Evolutionary conservation across 78 protist species (phyloP).

Genomic region (Cavenderia fasciculata): DNA sequence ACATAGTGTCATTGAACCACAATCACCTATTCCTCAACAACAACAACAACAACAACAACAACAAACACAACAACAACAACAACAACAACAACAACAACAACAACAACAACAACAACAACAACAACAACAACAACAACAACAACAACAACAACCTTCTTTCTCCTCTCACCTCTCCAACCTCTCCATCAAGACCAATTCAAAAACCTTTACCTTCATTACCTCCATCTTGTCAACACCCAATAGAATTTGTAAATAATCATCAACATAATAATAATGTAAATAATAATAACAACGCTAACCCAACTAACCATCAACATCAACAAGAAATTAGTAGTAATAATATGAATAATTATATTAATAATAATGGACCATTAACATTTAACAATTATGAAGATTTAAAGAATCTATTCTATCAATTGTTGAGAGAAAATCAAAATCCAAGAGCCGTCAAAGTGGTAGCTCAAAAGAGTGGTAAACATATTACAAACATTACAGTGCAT

Average conservation of each 20-base stretch:
- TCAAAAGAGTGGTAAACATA: conserved; percentile 26
- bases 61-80: not conserved
- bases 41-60: not conserved
- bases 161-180: too few species aligned
- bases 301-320: not conserved
- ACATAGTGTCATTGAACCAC: not conserved
- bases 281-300: too few species aligned
- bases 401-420: conserved; percentile 16
- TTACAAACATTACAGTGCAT: conserved; percentile 20
- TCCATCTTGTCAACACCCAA: too few species aligned
- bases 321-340: not conserved
- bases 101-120: conserved; percentile 28
- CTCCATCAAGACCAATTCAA: too few species aligned
- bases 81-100: conserved; percentile 9
- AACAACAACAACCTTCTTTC: not conserved
- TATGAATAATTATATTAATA: too few species aligned
- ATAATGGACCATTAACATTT: not conserved
- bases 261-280: too few species aligned
- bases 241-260: too few species aligned
- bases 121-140: not conserved
- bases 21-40: not conserved
- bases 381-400: conserved; percentile 41
- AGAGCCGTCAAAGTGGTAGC: conserved; percentile 23
- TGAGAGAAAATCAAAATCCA: conserved; percentile 26
- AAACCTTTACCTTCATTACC: too few species aligned